phyloP scores from a whole-genome alignment of 345 rosid genomes.

The Salix udensis region DNA sequence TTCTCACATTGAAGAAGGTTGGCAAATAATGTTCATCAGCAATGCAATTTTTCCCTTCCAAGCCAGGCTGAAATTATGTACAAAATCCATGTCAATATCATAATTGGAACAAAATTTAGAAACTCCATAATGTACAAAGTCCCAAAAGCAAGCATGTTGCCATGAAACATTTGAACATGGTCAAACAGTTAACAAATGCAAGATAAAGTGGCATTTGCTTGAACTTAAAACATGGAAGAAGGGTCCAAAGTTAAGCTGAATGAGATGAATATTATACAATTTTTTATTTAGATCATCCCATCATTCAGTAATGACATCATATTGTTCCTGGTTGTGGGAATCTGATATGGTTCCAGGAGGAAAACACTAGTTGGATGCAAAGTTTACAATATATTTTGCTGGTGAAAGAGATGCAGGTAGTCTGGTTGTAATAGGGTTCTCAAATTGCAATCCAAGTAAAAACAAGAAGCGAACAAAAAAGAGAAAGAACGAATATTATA shows the following conservation, averaged over 20 bases:
- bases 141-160: background rate
- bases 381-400: background rate
- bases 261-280: background rate
- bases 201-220: background rate
- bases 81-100: conserved; percentile 1
- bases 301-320: background rate
- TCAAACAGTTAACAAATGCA: background rate
- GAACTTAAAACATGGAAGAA: background rate
- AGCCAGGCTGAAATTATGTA: conserved; percentile 70
- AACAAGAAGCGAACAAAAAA: background rate
- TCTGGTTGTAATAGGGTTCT: background rate
- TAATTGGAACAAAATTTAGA: background rate
- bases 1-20: conserved; percentile 78
- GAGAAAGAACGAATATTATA: background rate
- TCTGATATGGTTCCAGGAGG: background rate
- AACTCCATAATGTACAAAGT: background rate
- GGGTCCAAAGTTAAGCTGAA: background rate
- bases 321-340: background rate
- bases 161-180: background rate
- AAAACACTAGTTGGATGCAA: background rate
- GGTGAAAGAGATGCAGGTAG: background rate
- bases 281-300: background rate
- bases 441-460: background rate
- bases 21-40: conserved; percentile 99
- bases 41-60: conserved; percentile 89